Conservation (phyloP, 352 stramenopile species). For the Pythium pectinolyticum region DNA sequence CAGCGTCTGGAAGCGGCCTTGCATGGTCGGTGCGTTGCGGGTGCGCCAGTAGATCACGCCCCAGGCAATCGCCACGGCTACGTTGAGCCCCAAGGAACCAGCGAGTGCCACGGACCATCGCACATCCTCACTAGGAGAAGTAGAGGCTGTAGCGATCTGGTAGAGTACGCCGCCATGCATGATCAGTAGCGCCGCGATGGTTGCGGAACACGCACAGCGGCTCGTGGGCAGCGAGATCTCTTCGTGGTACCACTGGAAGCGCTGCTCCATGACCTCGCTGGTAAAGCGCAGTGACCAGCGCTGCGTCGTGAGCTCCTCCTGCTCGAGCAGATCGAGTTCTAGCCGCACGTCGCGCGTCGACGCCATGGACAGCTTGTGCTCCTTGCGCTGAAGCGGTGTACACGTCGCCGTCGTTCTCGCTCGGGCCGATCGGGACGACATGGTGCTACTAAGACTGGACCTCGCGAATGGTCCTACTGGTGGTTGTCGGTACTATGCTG, state of each 20-base stretch:
- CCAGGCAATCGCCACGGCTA: conserved; percentile 6
- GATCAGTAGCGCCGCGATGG: conserved; percentile 35
- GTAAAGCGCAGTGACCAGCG: conserved; percentile 52
- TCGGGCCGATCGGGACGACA: background rate
- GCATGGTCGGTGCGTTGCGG: conserved; percentile 18
- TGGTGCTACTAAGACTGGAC: no score
- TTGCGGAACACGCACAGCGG: conserved; percentile 33
- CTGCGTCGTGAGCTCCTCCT: conserved; percentile 41
- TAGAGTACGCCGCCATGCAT: conserved; percentile 45
- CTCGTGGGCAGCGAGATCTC: conserved; percentile 43
- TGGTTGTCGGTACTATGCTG: no score
- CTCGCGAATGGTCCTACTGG: no score
- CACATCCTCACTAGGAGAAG: no score
- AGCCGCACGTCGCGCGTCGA: conserved; percentile 44
- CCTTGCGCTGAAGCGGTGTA: conserved; percentile 21
- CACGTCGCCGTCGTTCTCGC: background rate
- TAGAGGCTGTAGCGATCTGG: background rate
- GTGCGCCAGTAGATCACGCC: conserved; percentile 30
- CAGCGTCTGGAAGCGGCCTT: conserved; percentile 37
- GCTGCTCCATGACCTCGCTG: conserved; percentile 41
- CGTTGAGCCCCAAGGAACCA: conserved; percentile 20
- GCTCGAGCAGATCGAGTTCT: conserved; percentile 51
- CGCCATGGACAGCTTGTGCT: conserved; percentile 47
- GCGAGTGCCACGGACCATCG: conserved; percentile 34
- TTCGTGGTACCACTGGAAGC: conserved; percentile 66